Conservation (phyloP, 768 basidiomycete species). For the Astraeus odoratus region DNA sequence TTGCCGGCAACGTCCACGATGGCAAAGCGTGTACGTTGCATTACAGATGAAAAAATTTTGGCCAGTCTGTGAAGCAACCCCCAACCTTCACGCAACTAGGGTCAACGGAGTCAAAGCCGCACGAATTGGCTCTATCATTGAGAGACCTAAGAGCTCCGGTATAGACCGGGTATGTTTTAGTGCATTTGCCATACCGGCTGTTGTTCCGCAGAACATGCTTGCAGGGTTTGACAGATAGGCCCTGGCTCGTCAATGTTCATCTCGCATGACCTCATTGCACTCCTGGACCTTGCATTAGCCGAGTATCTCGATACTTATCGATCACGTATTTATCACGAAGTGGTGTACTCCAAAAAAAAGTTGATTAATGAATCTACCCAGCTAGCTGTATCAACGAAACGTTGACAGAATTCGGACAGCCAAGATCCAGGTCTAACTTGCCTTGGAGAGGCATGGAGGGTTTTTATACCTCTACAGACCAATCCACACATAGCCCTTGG, state of each 20-base stretch:
- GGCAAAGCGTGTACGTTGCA: too few relatives aligned
- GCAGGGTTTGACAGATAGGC: too few relatives aligned
- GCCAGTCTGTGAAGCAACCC: too few relatives aligned
- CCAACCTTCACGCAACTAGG: too few relatives aligned
- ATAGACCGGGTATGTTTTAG: too few relatives aligned
- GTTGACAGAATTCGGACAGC: constrained; percentile 15
- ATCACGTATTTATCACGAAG: constrained; percentile 24
- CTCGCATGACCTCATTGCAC: constrained; percentile 2
- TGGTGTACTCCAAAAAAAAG: background rate
- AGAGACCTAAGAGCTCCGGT: too few relatives aligned
- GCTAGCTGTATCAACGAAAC: constrained; percentile 12
- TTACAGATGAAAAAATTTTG: too few relatives aligned
- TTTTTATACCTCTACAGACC: constrained; percentile 1
- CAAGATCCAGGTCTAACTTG: constrained; percentile 14
- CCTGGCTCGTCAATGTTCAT: background rate
- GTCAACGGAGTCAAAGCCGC: too few relatives aligned
- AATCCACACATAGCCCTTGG: background rate
- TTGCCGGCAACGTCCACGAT: too few relatives aligned
- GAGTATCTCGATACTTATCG: background rate
- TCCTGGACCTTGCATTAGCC: constrained; percentile 19
- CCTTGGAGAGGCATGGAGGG: background rate
- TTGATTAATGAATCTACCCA: constrained; percentile 8
- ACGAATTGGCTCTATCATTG: too few relatives aligned
- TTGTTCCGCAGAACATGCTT: background rate
- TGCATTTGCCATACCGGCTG: too few relatives aligned